phyloP scores from a whole-genome alignment of 1,284 basidiomycete species.

The Irpex lacteus region DNA sequence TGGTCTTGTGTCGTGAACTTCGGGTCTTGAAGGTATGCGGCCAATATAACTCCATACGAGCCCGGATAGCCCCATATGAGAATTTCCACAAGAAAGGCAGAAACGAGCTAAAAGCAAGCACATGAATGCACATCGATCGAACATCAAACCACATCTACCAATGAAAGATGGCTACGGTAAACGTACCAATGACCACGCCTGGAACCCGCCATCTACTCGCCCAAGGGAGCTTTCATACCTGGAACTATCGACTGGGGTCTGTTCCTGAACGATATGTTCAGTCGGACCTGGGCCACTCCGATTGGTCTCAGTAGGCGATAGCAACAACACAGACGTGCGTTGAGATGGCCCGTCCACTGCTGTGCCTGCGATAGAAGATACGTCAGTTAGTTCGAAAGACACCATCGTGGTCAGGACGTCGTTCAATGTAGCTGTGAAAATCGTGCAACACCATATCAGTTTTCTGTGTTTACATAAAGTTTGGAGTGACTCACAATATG shows the following conservation, averaged over 20 bases:
- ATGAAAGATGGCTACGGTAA: background rate
- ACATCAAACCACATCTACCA: no score
- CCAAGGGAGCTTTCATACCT: background rate
- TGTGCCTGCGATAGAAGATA: background rate
- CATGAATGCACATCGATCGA: no score
- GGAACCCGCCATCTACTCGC: background rate
- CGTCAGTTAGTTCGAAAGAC: background rate
- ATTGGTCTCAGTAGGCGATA: background rate
- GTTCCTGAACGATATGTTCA: no score
- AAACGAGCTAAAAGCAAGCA: background rate
- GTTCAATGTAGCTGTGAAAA: background rate
- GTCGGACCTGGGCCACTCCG: background rate
- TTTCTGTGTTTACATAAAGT: background rate
- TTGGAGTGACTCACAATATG: background rate
- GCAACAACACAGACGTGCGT: background rate
- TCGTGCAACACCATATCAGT: no score
- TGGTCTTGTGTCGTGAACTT: conserved; percentile 21
- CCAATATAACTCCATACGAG: conserved; percentile 33
- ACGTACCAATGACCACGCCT: background rate
- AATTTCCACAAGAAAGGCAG: conserved; percentile 27
- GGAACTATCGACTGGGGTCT: background rate
- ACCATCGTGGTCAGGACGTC: background rate
- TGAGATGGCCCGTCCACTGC: background rate
- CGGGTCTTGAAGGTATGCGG: conserved; percentile 30
- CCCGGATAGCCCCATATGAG: conserved; percentile 39